These are phyloP conservation scores for Colletotrichum limetticola DNA, from an alignment of 2,329 filamentous ascomycete genomes.

Conservation along the genomic window DNA sequence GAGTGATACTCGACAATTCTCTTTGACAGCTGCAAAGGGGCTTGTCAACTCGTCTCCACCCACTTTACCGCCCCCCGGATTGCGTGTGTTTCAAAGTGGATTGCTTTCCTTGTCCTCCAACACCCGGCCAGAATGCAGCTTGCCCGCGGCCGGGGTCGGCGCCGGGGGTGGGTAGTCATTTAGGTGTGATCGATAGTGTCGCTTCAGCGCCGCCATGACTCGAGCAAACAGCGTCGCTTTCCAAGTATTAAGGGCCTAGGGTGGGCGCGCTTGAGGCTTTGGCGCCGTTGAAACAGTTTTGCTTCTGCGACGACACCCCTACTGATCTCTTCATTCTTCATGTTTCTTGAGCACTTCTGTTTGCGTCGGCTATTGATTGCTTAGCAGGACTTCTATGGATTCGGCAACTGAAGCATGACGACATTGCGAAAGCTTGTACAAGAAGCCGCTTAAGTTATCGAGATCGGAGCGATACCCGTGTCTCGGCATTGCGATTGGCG, in stretches of 20 bases:
- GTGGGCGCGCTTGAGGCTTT: neutral
- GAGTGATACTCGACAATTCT: too few relatives aligned
- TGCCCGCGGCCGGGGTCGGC: neutral
- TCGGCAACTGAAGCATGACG: neutral
- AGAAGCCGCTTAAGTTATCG: neutral
- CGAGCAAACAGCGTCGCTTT: neutral
- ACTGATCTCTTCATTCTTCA: neutral
- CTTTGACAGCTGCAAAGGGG: too few relatives aligned
- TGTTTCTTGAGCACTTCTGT: neutral
- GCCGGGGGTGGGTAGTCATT: neutral
- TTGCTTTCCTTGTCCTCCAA: neutral
- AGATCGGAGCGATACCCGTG: neutral
- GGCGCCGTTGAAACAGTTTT: neutral
- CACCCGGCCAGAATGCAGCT: neutral
- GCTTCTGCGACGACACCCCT: neutral
- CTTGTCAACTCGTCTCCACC: neutral
- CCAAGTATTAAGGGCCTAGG: neutral
- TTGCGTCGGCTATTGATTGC: neutral
- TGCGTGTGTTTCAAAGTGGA: neutral
- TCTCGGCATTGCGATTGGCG: neutral
- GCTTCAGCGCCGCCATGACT: neutral
- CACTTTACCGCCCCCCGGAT: neutral
- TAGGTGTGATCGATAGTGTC: neutral
- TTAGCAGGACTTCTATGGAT: neutral
- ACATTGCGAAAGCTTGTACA: neutral